These are phyloP conservation scores for Fusarium duplospermum DNA, from an alignment of 2,329 filamentous ascomycete species.

Conservation along the genomic window DNA sequence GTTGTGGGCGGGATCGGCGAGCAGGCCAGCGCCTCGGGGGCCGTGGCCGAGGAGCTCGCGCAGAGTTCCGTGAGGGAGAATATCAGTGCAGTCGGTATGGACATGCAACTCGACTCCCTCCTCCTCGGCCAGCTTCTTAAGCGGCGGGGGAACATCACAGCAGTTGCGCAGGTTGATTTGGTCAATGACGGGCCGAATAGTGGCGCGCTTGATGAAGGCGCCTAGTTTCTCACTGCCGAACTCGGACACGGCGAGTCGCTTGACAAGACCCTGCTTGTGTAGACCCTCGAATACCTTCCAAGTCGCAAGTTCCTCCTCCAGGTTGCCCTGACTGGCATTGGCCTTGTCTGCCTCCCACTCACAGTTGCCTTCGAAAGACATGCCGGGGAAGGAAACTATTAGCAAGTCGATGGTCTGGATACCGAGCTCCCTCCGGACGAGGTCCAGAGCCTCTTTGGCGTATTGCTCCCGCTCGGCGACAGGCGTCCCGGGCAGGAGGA, in stretches of 20 bases:
- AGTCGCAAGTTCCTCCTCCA: conserved; percentile 75
- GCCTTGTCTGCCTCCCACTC: conserved; percentile 78
- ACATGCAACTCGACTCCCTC: conserved; percentile 88
- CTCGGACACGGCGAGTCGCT: conserved; percentile 86
- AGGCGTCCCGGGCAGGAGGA: conserved; percentile 83
- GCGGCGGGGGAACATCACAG: conserved; percentile 91
- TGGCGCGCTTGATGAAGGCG: conserved; percentile 79
- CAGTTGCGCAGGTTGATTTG: conserved; percentile 98
- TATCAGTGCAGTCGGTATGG: conserved; percentile 93
- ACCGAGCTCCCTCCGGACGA: conserved; percentile 84
- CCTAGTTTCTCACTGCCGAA: conserved; percentile 87
- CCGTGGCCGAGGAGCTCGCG: conserved; percentile 83
- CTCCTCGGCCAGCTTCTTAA: conserved; percentile 85
- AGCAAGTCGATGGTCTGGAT: conserved; percentile 84
- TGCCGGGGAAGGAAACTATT: conserved; percentile 91
- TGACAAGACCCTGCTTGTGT: conserved; percentile 76
- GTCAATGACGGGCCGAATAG: conserved; percentile 82
- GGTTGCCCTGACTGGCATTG: conserved; percentile 71
- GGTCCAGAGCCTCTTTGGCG: conserved; percentile 79
- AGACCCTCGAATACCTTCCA: conserved; percentile 81
- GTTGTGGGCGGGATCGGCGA: conserved; percentile 69
- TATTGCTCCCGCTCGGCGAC: conserved; percentile 74
- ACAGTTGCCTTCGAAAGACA: conserved; percentile 93
- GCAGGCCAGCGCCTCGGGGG: conserved; percentile 77
- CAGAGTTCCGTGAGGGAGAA: conserved; percentile 86